Base-by-base conservation (phyloP, 331 rosid species). In the Prunus yedoensis region DNA sequence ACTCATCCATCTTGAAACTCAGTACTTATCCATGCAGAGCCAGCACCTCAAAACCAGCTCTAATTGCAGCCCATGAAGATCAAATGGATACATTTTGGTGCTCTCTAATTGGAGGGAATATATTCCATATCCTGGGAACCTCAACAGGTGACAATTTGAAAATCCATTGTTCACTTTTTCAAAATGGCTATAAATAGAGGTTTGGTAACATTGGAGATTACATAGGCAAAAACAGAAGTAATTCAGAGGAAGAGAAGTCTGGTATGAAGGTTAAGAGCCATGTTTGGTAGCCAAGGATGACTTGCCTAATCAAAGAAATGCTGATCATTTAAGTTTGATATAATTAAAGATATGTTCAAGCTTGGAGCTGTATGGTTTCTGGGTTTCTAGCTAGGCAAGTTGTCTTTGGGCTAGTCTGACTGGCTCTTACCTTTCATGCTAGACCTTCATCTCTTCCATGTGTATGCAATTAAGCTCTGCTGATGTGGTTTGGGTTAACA, bases 241-340 rank as follows among this genome's bases (percentile, higher is more conserved):
- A 62, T 57, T 41, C 12, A 68, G 30, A 80, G 73, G 81, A 81
- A 86, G 89, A 88, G 90, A 76, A 56, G 91, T 67, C 83, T 88
- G 64, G 89, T 82, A 81, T 88, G 90, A 79, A 83, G 89, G 84
- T 77, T 65, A 74, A 88, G 88, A 86, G 83, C 77, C 84, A 74
- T 71, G 85, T 86, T 66, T 75, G 54, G 43, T 81, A 90, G 90
- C 93, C 91, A 90, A 85, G 93, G 91, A 90, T 88, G 95, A 57
- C 90, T 84, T 90, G 90, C 90, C 95, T 88, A 74, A 30, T 49
- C 53, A 49, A 49, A 49, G 16, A 13, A 13, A 38, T 38, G 10
- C 43, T 38, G 43, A 7, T 38, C 2, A 38, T 38, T 38, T 38
- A 7, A 38, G 43, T 38, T 7, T 1, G 43, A 47, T 13, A 47